phyloP scores from a whole-genome alignment of 306 rosid species.

The Casuarina cunninghamiana region DNA sequence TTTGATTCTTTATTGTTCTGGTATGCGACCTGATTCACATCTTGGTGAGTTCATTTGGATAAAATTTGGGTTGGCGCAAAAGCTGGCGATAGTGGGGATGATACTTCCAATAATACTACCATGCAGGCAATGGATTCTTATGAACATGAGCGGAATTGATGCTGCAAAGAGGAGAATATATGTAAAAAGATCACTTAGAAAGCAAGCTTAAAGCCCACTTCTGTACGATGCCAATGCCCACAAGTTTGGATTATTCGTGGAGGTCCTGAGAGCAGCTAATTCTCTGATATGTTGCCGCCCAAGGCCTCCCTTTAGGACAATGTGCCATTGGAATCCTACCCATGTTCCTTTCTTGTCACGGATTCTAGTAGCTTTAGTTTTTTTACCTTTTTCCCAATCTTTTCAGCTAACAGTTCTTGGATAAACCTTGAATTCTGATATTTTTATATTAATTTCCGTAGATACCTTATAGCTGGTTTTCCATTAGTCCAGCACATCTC shows the following conservation, averaged over 20 bases:
- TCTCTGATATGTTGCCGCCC: slow-evolving; percentile 21
- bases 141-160: slow-evolving; percentile 58
- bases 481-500: neutral
- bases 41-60: too few relatives aligned
- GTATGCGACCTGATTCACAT: too few relatives aligned
- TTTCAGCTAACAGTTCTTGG: slow-evolving; percentile 9
- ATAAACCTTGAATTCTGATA: slow-evolving; percentile 14
- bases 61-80: slow-evolving; percentile 25
- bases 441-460: neutral
- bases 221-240: slow-evolving; percentile 57
- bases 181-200: slow-evolving; percentile 42
- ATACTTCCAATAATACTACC: slow-evolving; percentile 37
- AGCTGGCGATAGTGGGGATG: slow-evolving; percentile 36
- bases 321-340: slow-evolving; percentile 25
- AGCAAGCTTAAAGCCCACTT: slow-evolving; percentile 45
- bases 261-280: slow-evolving; percentile 33
- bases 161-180: slow-evolving; percentile 54
- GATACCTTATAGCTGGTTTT: neutral
- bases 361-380: slow-evolving; percentile 24
- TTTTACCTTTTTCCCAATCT: neutral
- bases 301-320: slow-evolving; percentile 3
- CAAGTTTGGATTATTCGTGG: slow-evolving; percentile 45
- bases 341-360: slow-evolving; percentile 30
- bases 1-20: too few relatives aligned
- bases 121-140: slow-evolving; percentile 46